Evolutionary conservation across 192 early-diverging fungal species (phyloP).

Genomic region (Rhizophagus sp.): DNA sequence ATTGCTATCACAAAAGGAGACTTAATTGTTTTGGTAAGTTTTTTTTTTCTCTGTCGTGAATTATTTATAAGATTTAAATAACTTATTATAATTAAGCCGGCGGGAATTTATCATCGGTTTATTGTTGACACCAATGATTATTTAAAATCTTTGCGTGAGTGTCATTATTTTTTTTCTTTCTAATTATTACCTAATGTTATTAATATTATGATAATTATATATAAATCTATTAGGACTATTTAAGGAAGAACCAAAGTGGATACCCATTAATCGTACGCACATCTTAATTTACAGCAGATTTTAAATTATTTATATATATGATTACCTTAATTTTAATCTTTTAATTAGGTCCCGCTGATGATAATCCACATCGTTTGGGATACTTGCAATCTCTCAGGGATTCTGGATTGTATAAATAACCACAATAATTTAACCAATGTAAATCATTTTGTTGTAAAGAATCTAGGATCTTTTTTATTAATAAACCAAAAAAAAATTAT

Average conservation of each 20-base stretch:
- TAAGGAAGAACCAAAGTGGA: slow-evolving; percentile 84
- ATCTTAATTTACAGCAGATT: background rate
- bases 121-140: slow-evolving; percentile 86
- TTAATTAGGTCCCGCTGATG: slow-evolving; percentile 51
- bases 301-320: background rate
- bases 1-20: slow-evolving; percentile 74
- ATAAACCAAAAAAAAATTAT: too few relatives aligned
- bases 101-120: slow-evolving; percentile 96
- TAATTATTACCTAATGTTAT: background rate
- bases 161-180: too few relatives aligned
- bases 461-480: too few relatives aligned
- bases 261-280: slow-evolving; percentile 67
- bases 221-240: slow-evolving; percentile 46
- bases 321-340: background rate
- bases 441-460: too few relatives aligned
- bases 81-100: slow-evolving; percentile 54
- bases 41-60: background rate
- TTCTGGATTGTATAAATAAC: slow-evolving; percentile 6
- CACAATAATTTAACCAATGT: background rate
- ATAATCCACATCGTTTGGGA: slow-evolving; percentile 51
- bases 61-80: background rate
- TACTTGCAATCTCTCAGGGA: slow-evolving; percentile 47
- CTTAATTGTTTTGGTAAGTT: slow-evolving; percentile 76
- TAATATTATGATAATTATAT: background rate
- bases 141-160: slow-evolving; percentile 77